Evolutionary conservation across 805 yeast genomes (phyloP), one percentile per base, ranked within the genome.

Genomic region (Barnettozyma californica): DNA sequence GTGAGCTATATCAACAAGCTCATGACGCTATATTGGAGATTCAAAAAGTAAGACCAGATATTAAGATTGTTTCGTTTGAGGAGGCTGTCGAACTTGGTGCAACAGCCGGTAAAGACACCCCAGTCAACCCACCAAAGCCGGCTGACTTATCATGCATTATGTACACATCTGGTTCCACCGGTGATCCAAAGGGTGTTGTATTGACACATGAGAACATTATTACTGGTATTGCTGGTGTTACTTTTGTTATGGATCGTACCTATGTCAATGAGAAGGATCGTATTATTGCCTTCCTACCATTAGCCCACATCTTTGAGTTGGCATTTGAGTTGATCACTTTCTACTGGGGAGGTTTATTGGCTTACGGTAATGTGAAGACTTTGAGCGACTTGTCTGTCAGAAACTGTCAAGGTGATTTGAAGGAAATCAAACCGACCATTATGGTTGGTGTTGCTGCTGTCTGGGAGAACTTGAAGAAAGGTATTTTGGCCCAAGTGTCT

Each of bases 401-500:
- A 61, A 87, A 94, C 71, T 90, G 96, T 73, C 71, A 78, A 49
- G 92, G 97, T 61, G 99, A 94, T 67, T 78, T 94, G 73, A 78
- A 76, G 48, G 87, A 85, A 62, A 87, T 90, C 69, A 76, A 81
- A 66, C 99, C 99, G 50, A 87, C 97, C 5, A 69, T 91, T 58
- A 87, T 94, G 96, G 97, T 90, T 55, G 99, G 97, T 68, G 99
- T 94, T 49, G 97, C 97, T 16, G 96, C 98, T 5, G 97, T 94
- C 46, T 94, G 97, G 96, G 99, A 94, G 74, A 77, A 85, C 35
- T 88, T 94, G 52, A 85, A 91, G 68, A 94, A 94, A 74, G 99
- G 99, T 50, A 85, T 94, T 51, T 52, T 88, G 50, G 78, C 78
- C 47, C 90, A 91, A 70, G 78, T 94, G 56, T 72, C 75, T 56